Conservation (phyloP, 345 rosid species). For the Sisymbrium altissimum region DNA sequence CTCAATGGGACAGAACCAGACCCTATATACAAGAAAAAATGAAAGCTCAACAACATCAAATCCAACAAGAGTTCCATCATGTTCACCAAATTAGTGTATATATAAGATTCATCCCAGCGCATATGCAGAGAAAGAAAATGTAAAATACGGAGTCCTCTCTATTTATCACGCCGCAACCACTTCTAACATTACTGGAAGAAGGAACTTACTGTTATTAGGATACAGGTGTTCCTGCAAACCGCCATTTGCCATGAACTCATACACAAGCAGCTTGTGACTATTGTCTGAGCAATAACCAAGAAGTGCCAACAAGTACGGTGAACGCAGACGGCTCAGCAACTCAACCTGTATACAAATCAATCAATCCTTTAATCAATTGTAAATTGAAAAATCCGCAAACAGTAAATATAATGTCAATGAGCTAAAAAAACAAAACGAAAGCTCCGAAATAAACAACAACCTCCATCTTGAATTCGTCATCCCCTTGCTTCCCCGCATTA, state of each 20-base stretch:
- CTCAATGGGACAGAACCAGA: constrained; percentile 40
- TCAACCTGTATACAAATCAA: constrained; percentile 55
- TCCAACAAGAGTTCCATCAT: not conserved
- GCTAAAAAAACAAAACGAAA: not conserved
- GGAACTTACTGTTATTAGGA: constrained; percentile 54
- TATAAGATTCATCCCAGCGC: not conserved
- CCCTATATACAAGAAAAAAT: constrained; percentile 41
- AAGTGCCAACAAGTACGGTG: constrained; percentile 72
- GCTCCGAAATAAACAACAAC: constrained; percentile 30
- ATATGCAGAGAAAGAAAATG: not conserved
- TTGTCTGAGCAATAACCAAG: constrained; percentile 79
- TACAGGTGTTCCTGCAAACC: constrained; percentile 85
- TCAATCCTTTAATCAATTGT: not conserved
- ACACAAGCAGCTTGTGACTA: constrained; percentile 61
- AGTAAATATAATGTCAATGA: not conserved
- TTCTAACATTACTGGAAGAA: not conserved
- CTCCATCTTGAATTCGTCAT: constrained; percentile 91
- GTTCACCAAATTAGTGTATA: not conserved
- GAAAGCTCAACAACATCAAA: not conserved
- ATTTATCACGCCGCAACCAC: not conserved
- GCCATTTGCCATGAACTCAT: constrained; percentile 84
- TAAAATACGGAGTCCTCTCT: not conserved
- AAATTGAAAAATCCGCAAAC: not conserved
- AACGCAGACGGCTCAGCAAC: constrained; percentile 62
- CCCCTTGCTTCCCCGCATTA: constrained; percentile 91